Percentiles rank a stretch among this genome's conserved stretches.
Conservation (phyloP, 2,329 filamentous ascomycete genomes). For the Amauroascus verrucosus region DNA sequence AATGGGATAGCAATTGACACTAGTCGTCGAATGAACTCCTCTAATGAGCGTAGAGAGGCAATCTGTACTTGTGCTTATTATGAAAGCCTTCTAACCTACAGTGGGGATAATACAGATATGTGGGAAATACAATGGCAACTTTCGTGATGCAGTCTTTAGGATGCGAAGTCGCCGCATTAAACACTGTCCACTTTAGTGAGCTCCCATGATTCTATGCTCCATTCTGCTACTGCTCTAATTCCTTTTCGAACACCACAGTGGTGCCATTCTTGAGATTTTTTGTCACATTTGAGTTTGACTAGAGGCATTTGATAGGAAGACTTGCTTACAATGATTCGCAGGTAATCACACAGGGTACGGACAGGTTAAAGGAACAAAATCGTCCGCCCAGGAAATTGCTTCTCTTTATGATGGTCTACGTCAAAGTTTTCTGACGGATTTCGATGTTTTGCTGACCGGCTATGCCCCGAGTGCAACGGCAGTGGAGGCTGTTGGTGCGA, state of each 20-base stretch:
- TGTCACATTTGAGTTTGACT: neutral
- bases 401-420: conserved; percentile 77
- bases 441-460: conserved; percentile 88
- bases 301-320: neutral
- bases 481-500: conserved; percentile 72
- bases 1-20: too few relatives aligned
- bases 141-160: conserved; percentile 90
- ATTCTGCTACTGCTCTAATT: neutral
- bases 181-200: conserved; percentile 96
- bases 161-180: conserved; percentile 85
- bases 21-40: too few relatives aligned
- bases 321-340: conserved; percentile 28
- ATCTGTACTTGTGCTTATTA: neutral
- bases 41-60: too few relatives aligned
- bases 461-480: conserved; percentile 83
- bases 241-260: neutral
- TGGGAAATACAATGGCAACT: conserved; percentile 94
- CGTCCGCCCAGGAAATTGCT: conserved; percentile 69
- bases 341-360: conserved; percentile 92
- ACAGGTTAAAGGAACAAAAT: conserved; percentile 75
- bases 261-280: conserved; percentile 9
- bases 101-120: conserved; percentile 55
- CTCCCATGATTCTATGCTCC: conserved; percentile 14
- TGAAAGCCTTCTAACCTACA: neutral
- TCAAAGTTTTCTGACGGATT: conserved; percentile 73